Base-by-base conservation (phyloP, 2,329 filamentous ascomycete genomes). In the Lanzia echinophila region DNA sequence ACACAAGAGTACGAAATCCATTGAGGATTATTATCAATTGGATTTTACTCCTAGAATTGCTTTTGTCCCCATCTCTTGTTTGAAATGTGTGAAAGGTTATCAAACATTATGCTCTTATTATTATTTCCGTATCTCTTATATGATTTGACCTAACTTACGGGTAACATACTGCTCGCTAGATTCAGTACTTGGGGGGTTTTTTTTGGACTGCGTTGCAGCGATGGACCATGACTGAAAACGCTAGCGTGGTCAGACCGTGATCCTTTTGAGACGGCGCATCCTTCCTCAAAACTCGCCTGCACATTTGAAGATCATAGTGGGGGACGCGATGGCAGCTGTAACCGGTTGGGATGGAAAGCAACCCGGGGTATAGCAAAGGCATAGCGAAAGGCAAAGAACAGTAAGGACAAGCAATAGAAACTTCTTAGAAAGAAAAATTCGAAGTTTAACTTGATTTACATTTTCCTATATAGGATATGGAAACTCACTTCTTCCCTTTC, bases 271-370 rank as follows among this genome's bases (percentile, higher is more conserved):
- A 64, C 62, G 56, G 58, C 17, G 24, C 24, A 28, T 8, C 55
- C 53, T 45, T 44, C 56, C 50, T 53, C 58, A 57, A 64, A 64
- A 63, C 60, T 63, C 61, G 63, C 61, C 62, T 64, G 17, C 61
- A 53, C 42, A 63, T 54, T 41, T 46, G 55, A 54, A 38, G 57
- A 58, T 61, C 55, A 52, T 50, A 55, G 59, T 55, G 53, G 47
- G 41, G 54, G 53, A 41, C 24, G 22, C 39, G 17, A 34, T 53
- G 44, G 24, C 24, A 47, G 34, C 33, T 53, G 50, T 53, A 47
- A 53, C 50, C 13, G 50, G 13, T 10, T 19, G 24, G 24, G 24
- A 28, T 28, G 24, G 24, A 28, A 28, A 28, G 4, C 24, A 4
- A 28, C 24, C 24, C 24, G 24, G 4, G 24, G 24, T 8, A 28